Evolutionary conservation across 2,329 filamentous ascomycete genomes (phyloP).

Genomic region (Tolypocladium ovalisporum): DNA sequence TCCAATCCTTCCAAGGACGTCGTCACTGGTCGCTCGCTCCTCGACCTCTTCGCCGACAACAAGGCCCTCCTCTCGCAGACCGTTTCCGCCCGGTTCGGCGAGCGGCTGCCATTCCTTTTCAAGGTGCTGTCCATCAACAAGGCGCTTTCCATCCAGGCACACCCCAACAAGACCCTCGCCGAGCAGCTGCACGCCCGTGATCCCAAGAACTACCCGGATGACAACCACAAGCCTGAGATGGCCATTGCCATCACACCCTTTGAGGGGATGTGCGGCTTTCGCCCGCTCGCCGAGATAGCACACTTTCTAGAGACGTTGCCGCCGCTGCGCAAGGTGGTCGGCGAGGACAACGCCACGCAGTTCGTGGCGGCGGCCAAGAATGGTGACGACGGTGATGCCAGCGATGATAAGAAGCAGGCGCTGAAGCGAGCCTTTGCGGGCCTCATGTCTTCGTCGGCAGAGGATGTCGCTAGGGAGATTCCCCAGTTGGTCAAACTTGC

Average conservation of each 20-base stretch:
- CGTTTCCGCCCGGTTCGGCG: conserved; percentile 63
- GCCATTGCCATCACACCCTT: conserved; percentile 95
- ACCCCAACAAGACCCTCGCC: conserved; percentile 86
- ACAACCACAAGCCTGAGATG: conserved; percentile 99
- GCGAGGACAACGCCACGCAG: conserved; percentile 47
- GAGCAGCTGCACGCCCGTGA: conserved; percentile 79
- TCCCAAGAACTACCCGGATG: conserved; percentile 91
- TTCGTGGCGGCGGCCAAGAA: conserved; percentile 41
- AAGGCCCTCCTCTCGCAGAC: conserved; percentile 66
- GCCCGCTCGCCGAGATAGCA: conserved; percentile 73
- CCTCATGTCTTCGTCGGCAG: conserved; percentile 67
- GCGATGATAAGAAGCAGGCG: conserved; percentile 61
- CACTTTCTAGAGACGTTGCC: conserved; percentile 59
- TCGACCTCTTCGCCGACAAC: conserved; percentile 83
- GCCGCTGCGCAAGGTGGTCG: conserved; percentile 55
- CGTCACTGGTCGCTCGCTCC: conserved; percentile 69
- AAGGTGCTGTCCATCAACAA: conserved; percentile 96
- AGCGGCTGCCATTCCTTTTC: conserved; percentile 90
- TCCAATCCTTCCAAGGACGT: conserved; percentile 90
- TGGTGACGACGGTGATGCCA: conserved; percentile 26
- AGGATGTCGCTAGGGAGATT: conserved; percentile 43
- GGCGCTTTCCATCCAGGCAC: conserved; percentile 92
- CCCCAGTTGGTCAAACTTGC: conserved; percentile 62
- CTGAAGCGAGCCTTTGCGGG: conserved; percentile 65
- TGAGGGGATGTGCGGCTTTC: conserved; percentile 91